A percentile compares a stretch with the other conserved stretches of the same genome.
Conservation (phyloP, 2,329 filamentous ascomycete genomes). For the Claviceps monticola region DNA sequence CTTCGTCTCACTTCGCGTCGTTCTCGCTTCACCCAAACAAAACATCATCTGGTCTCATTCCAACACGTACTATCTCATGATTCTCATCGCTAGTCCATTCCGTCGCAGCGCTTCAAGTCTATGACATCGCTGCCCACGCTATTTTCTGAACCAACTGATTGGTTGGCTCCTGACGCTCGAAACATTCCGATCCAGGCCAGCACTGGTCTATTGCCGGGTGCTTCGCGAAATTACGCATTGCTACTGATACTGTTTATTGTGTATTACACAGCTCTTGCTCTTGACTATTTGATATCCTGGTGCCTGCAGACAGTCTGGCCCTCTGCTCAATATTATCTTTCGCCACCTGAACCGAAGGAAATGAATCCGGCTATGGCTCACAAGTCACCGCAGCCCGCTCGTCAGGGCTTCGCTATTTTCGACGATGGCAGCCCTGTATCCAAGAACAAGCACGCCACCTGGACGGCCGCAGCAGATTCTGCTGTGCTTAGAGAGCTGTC, state of each 20-base stretch:
- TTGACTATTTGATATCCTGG: not conserved
- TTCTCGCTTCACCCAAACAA: not conserved
- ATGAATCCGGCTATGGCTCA: not conserved
- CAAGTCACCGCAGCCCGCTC: not conserved
- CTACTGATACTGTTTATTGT: conserved; percentile 1
- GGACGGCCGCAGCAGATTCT: not conserved
- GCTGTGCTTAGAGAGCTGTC: conserved; percentile 5
- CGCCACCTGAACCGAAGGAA: too few species aligned
- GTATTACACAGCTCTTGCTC: not conserved
- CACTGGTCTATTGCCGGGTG: not conserved
- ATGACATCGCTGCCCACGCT: not conserved
- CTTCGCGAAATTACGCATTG: conserved; percentile 5
- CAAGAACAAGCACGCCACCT: not conserved
- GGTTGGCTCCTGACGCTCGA: not conserved
- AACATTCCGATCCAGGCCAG: not conserved
- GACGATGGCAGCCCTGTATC: not conserved
- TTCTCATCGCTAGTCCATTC: not conserved
- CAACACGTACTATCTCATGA: not conserved
- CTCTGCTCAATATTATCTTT: too few species aligned
- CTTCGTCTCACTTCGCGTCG: not conserved
- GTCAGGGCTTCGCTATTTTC: conserved; percentile 3
- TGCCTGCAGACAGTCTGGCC: not conserved
- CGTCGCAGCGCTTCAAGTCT: not conserved
- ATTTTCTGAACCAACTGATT: not conserved
- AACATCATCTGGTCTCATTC: not conserved